Base-by-base conservation (phyloP, 345 rosid genomes). In the Heritiera littoralis region DNA sequence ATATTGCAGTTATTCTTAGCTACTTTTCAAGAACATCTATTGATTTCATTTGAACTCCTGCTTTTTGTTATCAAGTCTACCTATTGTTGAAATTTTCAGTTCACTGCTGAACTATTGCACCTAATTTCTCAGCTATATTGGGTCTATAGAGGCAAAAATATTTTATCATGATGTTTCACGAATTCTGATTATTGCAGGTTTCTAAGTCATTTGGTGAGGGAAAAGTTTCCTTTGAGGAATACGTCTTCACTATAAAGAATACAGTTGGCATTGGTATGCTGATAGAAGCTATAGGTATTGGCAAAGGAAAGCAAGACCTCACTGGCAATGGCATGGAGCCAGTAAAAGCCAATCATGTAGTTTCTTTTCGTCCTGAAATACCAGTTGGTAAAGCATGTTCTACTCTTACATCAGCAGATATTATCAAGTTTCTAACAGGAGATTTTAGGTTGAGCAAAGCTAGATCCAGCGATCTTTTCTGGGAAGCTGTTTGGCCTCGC, bases 401-500 rank as follows among this genome's bases (percentile, higher is more conserved):
- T 28, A 63, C 80, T 66, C 88, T 89, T 48, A 66, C 89, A 48
- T 81, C 85, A 54, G 83, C 78, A 23, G 88, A 89, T 40, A 87
- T 89, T 49, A 81, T 84, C 75, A 83, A 79, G 85, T 87, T 84
- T 81, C 80, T 89, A 43, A 85, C 85, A 6, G 89, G 91, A 78
- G 87, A 80, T 72, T 84, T 79, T 74, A 78, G 91, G 49, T 77
- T 89, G 72, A 89, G 91, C 80, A 89, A 89, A 84, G 85, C 89
- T 38, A 80, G 88, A 51, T 86, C 88, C 11, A 89, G 74, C 64
- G 89, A 89, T 70, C 82, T 87, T 55, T 89, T 89, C 83, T 89
- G 91, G 89, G 91, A 87, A 76, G 91, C 91, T 80, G 88, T 89
- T 78, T 89, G 91, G 88, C 89, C 91, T 65, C 86, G 89, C 18